phyloP scores from a whole-genome alignment of 192 early-diverging fungal species.

The Gryganskiella cystojenkinii region DNA sequence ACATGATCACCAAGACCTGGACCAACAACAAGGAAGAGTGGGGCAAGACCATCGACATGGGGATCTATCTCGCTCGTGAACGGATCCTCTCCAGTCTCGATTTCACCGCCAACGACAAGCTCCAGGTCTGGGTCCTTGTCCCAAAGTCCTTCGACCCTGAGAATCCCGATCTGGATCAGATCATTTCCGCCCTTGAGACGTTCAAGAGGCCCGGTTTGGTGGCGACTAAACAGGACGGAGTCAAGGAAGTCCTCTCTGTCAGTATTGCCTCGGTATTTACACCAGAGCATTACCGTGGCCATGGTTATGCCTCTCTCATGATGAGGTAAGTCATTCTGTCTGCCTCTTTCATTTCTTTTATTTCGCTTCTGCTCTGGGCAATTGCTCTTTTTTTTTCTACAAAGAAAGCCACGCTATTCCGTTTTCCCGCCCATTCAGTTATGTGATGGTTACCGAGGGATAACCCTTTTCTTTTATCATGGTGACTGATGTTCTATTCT shows the following conservation, averaged over 20 bases:
- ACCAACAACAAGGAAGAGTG: slow-evolving; percentile 31
- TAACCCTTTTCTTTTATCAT: no score
- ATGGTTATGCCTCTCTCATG: slow-evolving; percentile 36
- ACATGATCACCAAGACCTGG: slow-evolving; percentile 32
- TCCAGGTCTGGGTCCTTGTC: slow-evolving; percentile 40
- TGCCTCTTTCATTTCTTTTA: neutral
- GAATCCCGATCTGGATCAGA: slow-evolving; percentile 15
- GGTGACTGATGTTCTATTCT: neutral
- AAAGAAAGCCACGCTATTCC: no score
- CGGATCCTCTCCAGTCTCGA: slow-evolving; percentile 5
- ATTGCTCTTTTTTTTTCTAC: neutral
- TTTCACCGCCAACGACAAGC: slow-evolving; percentile 20
- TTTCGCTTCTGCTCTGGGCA: neutral
- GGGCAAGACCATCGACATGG: slow-evolving; percentile 13
- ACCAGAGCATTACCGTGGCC: slow-evolving; percentile 13
- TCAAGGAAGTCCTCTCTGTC: slow-evolving; percentile 21
- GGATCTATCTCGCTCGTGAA: slow-evolving; percentile 25
- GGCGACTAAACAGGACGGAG: slow-evolving; percentile 26
- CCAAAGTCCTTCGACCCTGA: slow-evolving; percentile 31
- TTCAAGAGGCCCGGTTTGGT: slow-evolving; percentile 27
- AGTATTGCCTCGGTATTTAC: slow-evolving; percentile 43
- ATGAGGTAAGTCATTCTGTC: slow-evolving; percentile 14
- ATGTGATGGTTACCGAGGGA: no score
- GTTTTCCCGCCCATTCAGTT: neutral
- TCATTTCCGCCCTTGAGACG: slow-evolving; percentile 29